Conservation (phyloP, 2,329 filamentous ascomycete species). For the Kalmusia sp. region DNA sequence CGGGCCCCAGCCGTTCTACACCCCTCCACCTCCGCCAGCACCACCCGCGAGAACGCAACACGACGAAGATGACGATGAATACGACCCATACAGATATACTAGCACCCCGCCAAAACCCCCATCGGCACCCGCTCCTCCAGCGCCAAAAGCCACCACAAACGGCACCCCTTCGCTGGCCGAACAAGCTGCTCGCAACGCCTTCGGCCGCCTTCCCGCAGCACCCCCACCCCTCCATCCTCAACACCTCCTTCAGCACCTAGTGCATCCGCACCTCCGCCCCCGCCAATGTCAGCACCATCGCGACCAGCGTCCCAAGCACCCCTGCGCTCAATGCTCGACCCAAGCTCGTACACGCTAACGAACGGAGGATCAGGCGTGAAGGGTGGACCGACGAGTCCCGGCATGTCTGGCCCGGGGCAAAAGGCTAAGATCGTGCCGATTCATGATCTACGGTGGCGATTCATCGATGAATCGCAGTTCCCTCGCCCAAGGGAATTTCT, state of each 20-base stretch:
- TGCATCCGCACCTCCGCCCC: conserved; percentile 50
- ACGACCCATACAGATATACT: conserved; percentile 57
- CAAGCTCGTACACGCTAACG: conserved; percentile 73
- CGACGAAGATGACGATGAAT: conserved; percentile 22
- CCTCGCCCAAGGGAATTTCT: conserved; percentile 85
- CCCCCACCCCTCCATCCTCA: conserved; percentile 57
- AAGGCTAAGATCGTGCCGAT: conserved; percentile 60
- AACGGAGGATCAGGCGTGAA: conserved; percentile 45
- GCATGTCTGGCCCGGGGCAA: conserved; percentile 24
- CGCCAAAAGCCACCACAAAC: conserved; percentile 56
- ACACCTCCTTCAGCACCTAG: conserved; percentile 47
- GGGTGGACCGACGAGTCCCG: conserved; percentile 29
- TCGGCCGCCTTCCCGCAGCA: conserved; percentile 54
- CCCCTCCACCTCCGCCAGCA: conserved; percentile 53
- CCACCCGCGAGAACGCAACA: conserved; percentile 10
- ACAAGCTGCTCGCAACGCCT: conserved; percentile 66
- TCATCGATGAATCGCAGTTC: conserved; percentile 80
- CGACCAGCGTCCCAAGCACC: conserved; percentile 51
- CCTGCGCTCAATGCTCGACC: conserved; percentile 71
- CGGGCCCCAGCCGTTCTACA: conserved; percentile 27
- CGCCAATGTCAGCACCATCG: conserved; percentile 33
- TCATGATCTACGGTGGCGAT: conserved; percentile 84
- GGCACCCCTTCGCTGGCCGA: conserved; percentile 60
- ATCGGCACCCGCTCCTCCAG: conserved; percentile 43
- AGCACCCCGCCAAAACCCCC: conserved; percentile 49